Percentiles rank a stretch among this genome's conserved stretches.
Evolutionary conservation across 2,329 filamentous ascomycete genomes (phyloP).

Genomic region (Colletotrichum salicis): DNA sequence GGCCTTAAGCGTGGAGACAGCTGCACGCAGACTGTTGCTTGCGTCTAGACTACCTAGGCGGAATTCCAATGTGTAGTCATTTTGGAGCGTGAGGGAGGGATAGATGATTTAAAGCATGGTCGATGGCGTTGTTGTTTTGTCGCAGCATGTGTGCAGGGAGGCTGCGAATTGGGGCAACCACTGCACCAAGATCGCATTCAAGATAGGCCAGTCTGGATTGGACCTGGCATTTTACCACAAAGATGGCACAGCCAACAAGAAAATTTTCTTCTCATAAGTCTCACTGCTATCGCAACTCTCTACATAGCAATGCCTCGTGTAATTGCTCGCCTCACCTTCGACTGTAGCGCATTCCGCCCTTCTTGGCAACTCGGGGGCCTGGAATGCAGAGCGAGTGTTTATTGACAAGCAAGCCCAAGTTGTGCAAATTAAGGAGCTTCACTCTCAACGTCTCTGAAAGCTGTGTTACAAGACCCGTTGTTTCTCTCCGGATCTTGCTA

Average conservation of each 20-base stretch:
- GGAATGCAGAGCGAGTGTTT: background rate
- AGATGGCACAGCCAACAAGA: no score
- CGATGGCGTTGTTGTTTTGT: no score
- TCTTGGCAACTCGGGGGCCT: background rate
- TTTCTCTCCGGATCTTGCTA: background rate
- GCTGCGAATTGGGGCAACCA: background rate
- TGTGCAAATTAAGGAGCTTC: background rate
- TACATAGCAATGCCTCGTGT: background rate
- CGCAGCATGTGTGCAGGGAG: no score
- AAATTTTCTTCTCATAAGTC: background rate
- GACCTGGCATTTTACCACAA: background rate
- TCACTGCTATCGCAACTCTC: background rate
- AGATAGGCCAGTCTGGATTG: background rate
- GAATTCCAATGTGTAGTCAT: background rate
- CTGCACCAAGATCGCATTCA: background rate
- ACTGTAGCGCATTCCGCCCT: background rate
- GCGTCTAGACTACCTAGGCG: background rate
- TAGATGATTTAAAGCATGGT: background rate
- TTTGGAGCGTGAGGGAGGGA: background rate
- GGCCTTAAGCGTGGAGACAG: background rate
- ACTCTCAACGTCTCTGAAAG: background rate
- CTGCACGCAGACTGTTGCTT: conserved; percentile 22
- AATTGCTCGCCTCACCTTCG: background rate
- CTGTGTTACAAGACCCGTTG: background rate
- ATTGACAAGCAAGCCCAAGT: background rate